phyloP scores from a whole-genome alignment of 495 filamentous ascomycete species.

The Neurospora intermedia region DNA sequence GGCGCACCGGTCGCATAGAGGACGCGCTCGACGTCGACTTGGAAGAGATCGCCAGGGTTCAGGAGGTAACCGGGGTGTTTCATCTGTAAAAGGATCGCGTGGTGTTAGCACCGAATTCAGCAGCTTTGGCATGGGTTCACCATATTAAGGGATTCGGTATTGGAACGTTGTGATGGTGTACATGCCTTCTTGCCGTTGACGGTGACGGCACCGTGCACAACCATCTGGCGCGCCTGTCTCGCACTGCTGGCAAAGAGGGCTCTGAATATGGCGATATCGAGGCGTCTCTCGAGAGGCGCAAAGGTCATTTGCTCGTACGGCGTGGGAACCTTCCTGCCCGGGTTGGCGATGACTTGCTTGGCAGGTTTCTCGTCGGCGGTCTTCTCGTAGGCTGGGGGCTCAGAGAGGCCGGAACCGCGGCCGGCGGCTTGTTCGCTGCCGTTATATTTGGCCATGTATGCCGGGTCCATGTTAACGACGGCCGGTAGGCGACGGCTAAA shows the following conservation, averaged over 20 bases:
- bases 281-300: conserved; percentile 76
- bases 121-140: background rate
- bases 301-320: conserved; percentile 93
- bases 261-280: conserved; percentile 87
- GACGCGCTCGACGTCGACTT: conserved; percentile 80
- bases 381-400: background rate
- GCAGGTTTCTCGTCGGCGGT: background rate
- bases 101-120: conserved; percentile 3
- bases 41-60: conserved; percentile 96
- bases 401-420: conserved; percentile 55
- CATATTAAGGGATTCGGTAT: background rate
- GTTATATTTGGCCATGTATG: conserved; percentile 63
- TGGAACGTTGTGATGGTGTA: background rate
- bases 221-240: conserved; percentile 90
- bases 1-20: conserved; percentile 73
- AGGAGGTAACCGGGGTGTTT: conserved; percentile 84
- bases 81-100: conserved; percentile 48
- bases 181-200: conserved; percentile 92
- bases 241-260: conserved; percentile 89
- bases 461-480: conserved; percentile 74
- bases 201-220: conserved; percentile 82
- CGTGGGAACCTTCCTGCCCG: conserved; percentile 23
- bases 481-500: conserved; percentile 67
- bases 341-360: background rate
- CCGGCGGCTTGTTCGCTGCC: conserved; percentile 73